Evolutionary conservation across 176 grass and related monocot species (phyloP), one percentile per base, ranked within the genome.

Genomic region (Poa pratensis): DNA sequence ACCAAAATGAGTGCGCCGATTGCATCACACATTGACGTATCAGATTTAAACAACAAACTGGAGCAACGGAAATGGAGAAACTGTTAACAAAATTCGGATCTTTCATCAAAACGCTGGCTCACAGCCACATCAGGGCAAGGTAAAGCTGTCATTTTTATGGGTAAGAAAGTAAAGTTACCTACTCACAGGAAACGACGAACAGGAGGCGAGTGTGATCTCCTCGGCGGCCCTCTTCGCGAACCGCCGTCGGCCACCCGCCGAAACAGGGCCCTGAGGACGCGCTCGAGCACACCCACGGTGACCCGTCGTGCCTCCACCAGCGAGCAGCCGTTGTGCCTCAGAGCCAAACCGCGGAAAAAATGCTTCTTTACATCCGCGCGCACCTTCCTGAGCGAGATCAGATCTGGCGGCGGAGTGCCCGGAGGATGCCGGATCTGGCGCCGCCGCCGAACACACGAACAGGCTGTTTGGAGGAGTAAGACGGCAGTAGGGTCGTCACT

Each of bases 61-160:
- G 1, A 50, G 27, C 27, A 15, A 51, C 18, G 51, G 7, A 80
- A 80, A 11, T 34, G 28, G 28, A 53, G 63, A 34, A 34, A 50
- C n/a, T 60, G 12, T 1, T 23, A 23, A 53, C 1, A 53, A 37
- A 39, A 23, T 50, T 23, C 63, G 8, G 19, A 53, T 4, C 26
- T 45, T 61, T 62, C 76, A 43, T 78, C 75, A 26, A 78, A 60
- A 24, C 19, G 69, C 42, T 73, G 42, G 12, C 13, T 49, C 69
- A 1, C 20, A 17, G 42, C 48, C 43, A 51, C 73, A 19, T 49
- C 46, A 53, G 52, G 72, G 16, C 26, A 32, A 9, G 22, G 13
- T 73, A 49, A 75, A 17, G 27, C 52, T 52, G 11, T 30, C 70
- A 46, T 73, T 51, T 73, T 28, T 9, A 3, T 46, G 16, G 23